Evolutionary conservation across 2,329 filamentous ascomycete species (phyloP), one percentile per base, ranked within the genome.

Genomic region (Colletotrichum sansevieriae): DNA sequence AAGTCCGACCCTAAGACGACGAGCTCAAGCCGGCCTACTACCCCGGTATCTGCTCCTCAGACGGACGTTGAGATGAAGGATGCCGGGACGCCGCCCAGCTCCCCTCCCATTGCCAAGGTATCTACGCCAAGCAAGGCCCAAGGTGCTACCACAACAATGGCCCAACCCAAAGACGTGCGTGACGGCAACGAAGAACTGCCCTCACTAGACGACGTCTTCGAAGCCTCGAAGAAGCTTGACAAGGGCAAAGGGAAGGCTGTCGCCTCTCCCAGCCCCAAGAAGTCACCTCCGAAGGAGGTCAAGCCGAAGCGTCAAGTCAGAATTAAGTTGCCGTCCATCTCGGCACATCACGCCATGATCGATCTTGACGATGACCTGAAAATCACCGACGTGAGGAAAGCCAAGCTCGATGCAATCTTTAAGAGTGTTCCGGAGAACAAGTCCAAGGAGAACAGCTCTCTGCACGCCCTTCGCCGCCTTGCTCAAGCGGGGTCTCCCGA

Each of bases 71-170:
- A 88, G 71, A 82, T 82, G 79, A 80, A 76, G 55, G 82, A 84
- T 20, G 80, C 81, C 15, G 87, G 87, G 13, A 94, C 91, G 0
- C 92, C 92, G 2, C 92, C 92, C 2, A 96, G 92, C 65, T 95
- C 93, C 22, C 88, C 87, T 5, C 85, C 86, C 3, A 70, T 72
- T 8, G 73, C 74, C 9, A 79, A 80, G 22, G 81, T 82, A 56
- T 57, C 72, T 41, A 44, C 71, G 8, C 49, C 67, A 4, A 37
- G 57, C 6, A 70, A 70, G 7, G 49, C 60, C 5, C 65, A 71
- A 5, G 44, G 63, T 9, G 20, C 52, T 13, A 51, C 55, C 9
- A 68, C 68, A 3, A 65, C 62, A 11, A 52, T 57, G 7, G 75
- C 75, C 41, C 51, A 15, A 18, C 51, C 33, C 1, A 3, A 33